A percentile compares a stretch with the other conserved stretches of the same genome.
These are phyloP conservation scores for Solanum virginianum DNA, from an alignment of 257 asterid genomes.

Conservation along the genomic window DNA sequence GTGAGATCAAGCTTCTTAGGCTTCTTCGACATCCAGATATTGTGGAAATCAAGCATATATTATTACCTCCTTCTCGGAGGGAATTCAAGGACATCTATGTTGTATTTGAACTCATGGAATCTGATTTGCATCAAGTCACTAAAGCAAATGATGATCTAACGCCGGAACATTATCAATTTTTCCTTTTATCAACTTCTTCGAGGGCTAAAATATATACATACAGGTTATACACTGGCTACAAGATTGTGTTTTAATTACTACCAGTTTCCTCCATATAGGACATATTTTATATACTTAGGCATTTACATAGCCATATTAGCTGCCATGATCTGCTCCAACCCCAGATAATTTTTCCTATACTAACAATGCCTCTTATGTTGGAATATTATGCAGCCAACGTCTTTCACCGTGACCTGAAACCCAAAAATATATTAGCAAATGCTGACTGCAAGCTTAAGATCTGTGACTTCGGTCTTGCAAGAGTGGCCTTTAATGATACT, in stretches of 20 bases:
- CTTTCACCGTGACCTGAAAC: conserved; percentile 84
- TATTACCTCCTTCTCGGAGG: conserved; percentile 90
- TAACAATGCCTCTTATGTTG: not conserved
- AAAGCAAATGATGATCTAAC: conserved; percentile 88
- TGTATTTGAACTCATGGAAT: conserved; percentile 88
- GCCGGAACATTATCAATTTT: conserved; percentile 82
- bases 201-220: conserved; percentile 80
- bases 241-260: not conserved
- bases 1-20: conserved; percentile 94
- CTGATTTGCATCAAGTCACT: conserved; percentile 93
- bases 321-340: not conserved
- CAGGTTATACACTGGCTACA: conserved; percentile 31
- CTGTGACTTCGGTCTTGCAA: conserved; percentile 86
- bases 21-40: conserved; percentile 95
- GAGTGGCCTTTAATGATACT: conserved; percentile 87
- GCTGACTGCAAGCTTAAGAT: conserved; percentile 86
- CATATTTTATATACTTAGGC: not conserved
- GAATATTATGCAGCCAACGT: conserved; percentile 49
- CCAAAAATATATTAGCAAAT: conserved; percentile 79
- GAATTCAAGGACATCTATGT: conserved; percentile 94
- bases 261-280: not conserved
- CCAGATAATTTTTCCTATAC: not conserved
- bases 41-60: conserved; percentile 88
- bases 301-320: not conserved
- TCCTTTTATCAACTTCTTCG: conserved; percentile 87